Evolutionary conservation across 495 filamentous ascomycete genomes (phyloP).

Genomic region (Sporormia fimetaria): DNA sequence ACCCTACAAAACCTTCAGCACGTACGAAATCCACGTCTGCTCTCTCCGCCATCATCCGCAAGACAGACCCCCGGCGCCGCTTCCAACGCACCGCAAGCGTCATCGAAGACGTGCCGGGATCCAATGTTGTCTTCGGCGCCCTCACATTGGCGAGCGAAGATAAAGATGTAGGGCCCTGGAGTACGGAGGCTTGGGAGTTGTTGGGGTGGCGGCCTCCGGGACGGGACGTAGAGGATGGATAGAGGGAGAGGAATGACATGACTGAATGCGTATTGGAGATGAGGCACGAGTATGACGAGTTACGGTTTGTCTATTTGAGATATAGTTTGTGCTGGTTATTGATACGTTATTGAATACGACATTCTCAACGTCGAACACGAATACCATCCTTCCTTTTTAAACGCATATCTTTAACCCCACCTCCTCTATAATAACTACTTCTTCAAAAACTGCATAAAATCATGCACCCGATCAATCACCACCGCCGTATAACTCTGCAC

Average conservation of each 20-base stretch:
- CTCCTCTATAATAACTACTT: slow-evolving; percentile 38
- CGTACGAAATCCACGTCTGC: slow-evolving; percentile 4
- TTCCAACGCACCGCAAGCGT: slow-evolving; percentile 13
- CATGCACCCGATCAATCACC: slow-evolving; percentile 90
- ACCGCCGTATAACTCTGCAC: slow-evolving; percentile 79
- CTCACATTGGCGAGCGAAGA: slow-evolving; percentile 12
- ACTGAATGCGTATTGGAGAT: background rate
- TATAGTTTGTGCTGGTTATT: too few relatives aligned
- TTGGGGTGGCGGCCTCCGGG: slow-evolving; percentile 42
- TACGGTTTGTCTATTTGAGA: too few relatives aligned
- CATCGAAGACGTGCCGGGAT: slow-evolving; percentile 7
- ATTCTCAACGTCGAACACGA: too few relatives aligned
- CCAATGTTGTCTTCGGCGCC: background rate
- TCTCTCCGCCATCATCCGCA: slow-evolving; percentile 12
- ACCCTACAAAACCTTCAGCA: slow-evolving; percentile 2
- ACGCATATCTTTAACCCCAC: too few relatives aligned
- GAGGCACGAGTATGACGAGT: too few relatives aligned
- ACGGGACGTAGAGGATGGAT: slow-evolving; percentile 20
- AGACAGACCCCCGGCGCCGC: slow-evolving; percentile 17
- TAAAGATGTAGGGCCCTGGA: slow-evolving; percentile 42
- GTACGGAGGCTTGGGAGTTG: slow-evolving; percentile 47
- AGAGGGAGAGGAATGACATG: slow-evolving; percentile 8
- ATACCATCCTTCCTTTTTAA: too few relatives aligned
- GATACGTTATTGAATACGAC: too few relatives aligned
- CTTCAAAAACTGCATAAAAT: slow-evolving; percentile 81